These are phyloP conservation scores for Heimioporus sp. DNA, from an alignment of 768 basidiomycete species.

Conservation along the genomic window DNA sequence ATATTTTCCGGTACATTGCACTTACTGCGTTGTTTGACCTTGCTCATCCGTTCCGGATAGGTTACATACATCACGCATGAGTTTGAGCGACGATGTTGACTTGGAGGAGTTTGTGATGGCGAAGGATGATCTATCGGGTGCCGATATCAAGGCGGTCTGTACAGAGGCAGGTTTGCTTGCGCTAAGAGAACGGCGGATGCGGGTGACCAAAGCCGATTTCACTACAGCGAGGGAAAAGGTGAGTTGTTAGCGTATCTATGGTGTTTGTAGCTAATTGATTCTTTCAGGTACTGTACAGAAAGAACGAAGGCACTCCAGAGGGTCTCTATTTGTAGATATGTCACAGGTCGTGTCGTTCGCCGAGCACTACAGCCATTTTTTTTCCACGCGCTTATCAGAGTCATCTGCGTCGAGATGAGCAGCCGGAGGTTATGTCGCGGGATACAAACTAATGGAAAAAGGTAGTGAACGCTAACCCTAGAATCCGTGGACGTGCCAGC, in stretches of 20 bases:
- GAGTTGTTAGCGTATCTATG: slow-evolving; percentile 11
- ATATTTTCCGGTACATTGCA: slow-evolving; percentile 81
- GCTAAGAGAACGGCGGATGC: slow-evolving; percentile 90
- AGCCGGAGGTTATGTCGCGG: background rate
- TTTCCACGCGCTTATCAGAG: background rate
- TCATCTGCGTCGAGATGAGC: background rate
- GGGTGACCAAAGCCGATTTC: slow-evolving; percentile 90
- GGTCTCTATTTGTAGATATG: slow-evolving; percentile 70
- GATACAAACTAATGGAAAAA: no score
- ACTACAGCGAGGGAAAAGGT: slow-evolving; percentile 93
- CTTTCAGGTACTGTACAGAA: slow-evolving; percentile 79
- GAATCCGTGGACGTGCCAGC: background rate
- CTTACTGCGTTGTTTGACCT: background rate
- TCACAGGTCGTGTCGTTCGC: slow-evolving; percentile 1
- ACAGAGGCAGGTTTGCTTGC: slow-evolving; percentile 98
- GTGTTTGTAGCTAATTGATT: slow-evolving; percentile 8
- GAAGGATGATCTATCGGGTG: slow-evolving; percentile 95
- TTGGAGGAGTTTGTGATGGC: slow-evolving; percentile 93
- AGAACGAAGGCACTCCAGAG: slow-evolving; percentile 96
- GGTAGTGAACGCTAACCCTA: no score
- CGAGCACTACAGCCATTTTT: slow-evolving; percentile 1
- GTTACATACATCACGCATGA: slow-evolving; percentile 95
- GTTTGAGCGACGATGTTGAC: slow-evolving; percentile 81
- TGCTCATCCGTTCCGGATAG: slow-evolving; percentile 34
- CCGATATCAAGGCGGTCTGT: slow-evolving; percentile 98